Base-by-base conservation (phyloP, 1,284 basidiomycete genomes). In the Malassezia cuniculi region DNA sequence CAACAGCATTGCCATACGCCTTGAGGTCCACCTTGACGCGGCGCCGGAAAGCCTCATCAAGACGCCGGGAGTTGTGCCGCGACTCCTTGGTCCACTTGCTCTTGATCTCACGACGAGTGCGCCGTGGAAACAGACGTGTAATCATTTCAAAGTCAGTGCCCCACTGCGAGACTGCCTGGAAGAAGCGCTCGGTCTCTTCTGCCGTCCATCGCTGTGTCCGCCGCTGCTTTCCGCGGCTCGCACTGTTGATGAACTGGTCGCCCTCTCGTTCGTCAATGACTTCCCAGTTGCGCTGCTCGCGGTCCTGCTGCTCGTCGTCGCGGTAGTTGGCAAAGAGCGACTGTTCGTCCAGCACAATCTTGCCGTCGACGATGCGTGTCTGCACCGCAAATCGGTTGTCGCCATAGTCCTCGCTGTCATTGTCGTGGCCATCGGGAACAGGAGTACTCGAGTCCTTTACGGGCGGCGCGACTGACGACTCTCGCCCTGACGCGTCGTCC, bases 91-190 rank as follows among this genome's bases (percentile, higher is more conserved):
- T 85, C 72, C 85, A 89, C 66, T 90, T 90, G 57, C 81, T 80
- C 69, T 85, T 85, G 69, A 86, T 86, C 31, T 83, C 78, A 54
- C 80, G 82, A 12, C 85, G 75, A 57, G 82, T 81, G n/a, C 85
- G 78, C 12, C 80, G 79, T 19, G 84, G 83, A 24, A 89, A 74
- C 8, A 86, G 74, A 47, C 79, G 79, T 2, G 85, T 81, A 41
- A 89, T 85, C 42, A 89, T 76, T 62, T 89, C 85, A 58, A 87
- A 89, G 54, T 89, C 86, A 61, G 85, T 83, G 24, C 85, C 85
- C 60, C 85, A 87, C 60, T 85, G 82, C 4, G 78, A 74, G 22
- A 89, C 69, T 9, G 82, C 83, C 82, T 86, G 52, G 10, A 26
- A 90, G 65, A 89, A 87, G 12, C 80, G 68, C 43, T 85, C 82